Evolutionary conservation across 148 eudicot species (phyloP), one percentile per base, ranked within the genome.

Genomic region (Bassia scoparia): DNA sequence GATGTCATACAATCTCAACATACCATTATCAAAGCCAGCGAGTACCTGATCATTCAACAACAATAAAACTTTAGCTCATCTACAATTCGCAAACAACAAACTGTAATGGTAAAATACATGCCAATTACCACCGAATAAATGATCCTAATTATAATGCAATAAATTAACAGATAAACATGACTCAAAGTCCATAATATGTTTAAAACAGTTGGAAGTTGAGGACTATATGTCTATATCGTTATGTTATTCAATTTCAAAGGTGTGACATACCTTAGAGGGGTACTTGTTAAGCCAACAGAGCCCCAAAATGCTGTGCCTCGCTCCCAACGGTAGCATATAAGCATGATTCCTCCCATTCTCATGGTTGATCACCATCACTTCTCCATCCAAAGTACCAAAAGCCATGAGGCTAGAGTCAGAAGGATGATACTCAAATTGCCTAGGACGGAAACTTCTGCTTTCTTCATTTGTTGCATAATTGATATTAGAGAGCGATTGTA

Each of bases 341-440:
- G 79, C 77, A 43, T 84, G 73, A 43, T 80, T 67, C 63, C 84
- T 85, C 54, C 81, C 83, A 35, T 79, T 86, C 64, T 92, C 97
- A 69, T 89, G 97, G 79, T 92, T 92, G 60, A 88, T 76, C 50
- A 89, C 79, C 43, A 86, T 85, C 55, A 92, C 87, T 74, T 92
- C 92, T 24, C 92, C 97, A 68, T 92, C 97, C 65, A 92, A 74
- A 61, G 95, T 89, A 68, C 97, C 97, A 65, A 87, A 84, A 69
- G 87, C 95, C 90, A 92, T 87, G 10, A 84, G 88, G 77, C 90
- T 80, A 53, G 97, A 64, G 55, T 86, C 79, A 2, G 83, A 76
- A 23, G 94, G 95, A 67, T 92, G 95, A 79, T 89, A 92, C 85
- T 92, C 97, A 62, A 92, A 92, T 77, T 92, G 97, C 81, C 97